Evolutionary conservation across 768 basidiomycete genomes (phyloP), one percentile per base, ranked within the genome.

Genomic region (Leccinum sublutescens): DNA sequence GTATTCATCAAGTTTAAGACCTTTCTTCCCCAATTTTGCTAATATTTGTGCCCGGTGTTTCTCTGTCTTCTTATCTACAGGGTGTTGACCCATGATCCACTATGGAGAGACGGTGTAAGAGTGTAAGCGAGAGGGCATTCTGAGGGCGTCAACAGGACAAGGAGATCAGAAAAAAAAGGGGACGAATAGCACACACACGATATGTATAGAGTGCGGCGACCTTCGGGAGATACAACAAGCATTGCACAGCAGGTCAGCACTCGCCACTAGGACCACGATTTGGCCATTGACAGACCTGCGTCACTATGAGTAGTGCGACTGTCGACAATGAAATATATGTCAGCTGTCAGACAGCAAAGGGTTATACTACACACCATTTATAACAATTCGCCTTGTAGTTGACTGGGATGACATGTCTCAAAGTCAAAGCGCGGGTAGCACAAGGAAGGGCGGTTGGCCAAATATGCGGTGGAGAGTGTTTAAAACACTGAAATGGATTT

Each of bases 1-100:
- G 69, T 98, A 92, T 74, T 98, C 95, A 66, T 91, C 86, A 55
- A 99, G 79, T 64, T 91, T 84, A 5, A 97, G 77, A 52, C 84
- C 80, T 43, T 76, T 82, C 71, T 91, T 87, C 4, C 89, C 89
- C 17, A 91, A 72, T 54, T 82, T 84, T 65, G 88, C 84, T 60
- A 92, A 66, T 11, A 87, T 85, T 64, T 90, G 85, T 57, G 85
- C 63, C 34, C 89, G 87, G 68, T 89, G 91, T 54, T 83, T 79
- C 63, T 86, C 85, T 15, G 86, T 79, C 60, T 83, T 82, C 68
- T 85, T 83, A 66, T 85, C 80, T 79, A 52, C 78, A 74, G 33
- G 78, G 74, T 64, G 59, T 23, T 78, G 74, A 55, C 87, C 85
- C 55, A 88, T 67, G 1, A 87, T 79, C 88, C 88, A 91, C 89